phyloP scores from a whole-genome alignment of 1,284 basidiomycete genomes.

The Vanrija pseudolonga region DNA sequence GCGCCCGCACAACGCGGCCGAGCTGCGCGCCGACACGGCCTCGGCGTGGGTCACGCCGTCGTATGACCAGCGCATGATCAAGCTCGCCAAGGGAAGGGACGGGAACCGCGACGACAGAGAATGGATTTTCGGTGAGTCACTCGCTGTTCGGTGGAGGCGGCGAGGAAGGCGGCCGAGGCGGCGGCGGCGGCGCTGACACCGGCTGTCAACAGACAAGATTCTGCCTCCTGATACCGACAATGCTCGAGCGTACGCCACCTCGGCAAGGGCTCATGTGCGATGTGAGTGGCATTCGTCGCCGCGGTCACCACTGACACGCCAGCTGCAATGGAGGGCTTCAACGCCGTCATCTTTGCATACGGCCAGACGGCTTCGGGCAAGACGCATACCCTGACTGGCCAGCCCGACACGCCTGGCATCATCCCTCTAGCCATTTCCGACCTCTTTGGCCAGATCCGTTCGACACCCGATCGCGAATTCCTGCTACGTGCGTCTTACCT shows the following conservation, averaged over 20 bases:
- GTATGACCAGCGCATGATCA: slow-evolving; percentile 39
- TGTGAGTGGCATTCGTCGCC: slow-evolving; percentile 26
- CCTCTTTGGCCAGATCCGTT: slow-evolving; percentile 52
- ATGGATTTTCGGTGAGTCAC: slow-evolving; percentile 52
- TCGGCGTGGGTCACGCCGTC: slow-evolving; percentile 37
- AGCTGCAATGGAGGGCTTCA: slow-evolving; percentile 94
- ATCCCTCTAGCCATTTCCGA: slow-evolving; percentile 80
- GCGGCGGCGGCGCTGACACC: slow-evolving; percentile 31
- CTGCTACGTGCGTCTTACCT: slow-evolving; percentile 90
- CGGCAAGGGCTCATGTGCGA: slow-evolving; percentile 79
- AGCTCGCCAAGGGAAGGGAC: slow-evolving; percentile 35
- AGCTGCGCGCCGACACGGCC: slow-evolving; percentile 25
- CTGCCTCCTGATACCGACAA: slow-evolving; percentile 62
- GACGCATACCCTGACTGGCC: slow-evolving; percentile 84
- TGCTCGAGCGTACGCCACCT: slow-evolving; percentile 74
- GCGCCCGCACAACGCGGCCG: slow-evolving; percentile 59
- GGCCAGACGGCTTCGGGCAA: slow-evolving; percentile 71
- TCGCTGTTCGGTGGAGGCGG: slow-evolving; percentile 51
- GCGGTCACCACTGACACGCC: slow-evolving; percentile 6
- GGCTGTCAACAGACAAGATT: slow-evolving; percentile 40
- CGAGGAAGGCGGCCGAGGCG: slow-evolving; percentile 34
- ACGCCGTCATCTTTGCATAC: slow-evolving; percentile 90
- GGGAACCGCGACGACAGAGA: slow-evolving; percentile 39
- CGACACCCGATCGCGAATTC: slow-evolving; percentile 65
- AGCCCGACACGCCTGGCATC: slow-evolving; percentile 80